phyloP scores from a whole-genome alignment of 1,139 yeast genomes.

The Blastobotrys petasosporus region DNA sequence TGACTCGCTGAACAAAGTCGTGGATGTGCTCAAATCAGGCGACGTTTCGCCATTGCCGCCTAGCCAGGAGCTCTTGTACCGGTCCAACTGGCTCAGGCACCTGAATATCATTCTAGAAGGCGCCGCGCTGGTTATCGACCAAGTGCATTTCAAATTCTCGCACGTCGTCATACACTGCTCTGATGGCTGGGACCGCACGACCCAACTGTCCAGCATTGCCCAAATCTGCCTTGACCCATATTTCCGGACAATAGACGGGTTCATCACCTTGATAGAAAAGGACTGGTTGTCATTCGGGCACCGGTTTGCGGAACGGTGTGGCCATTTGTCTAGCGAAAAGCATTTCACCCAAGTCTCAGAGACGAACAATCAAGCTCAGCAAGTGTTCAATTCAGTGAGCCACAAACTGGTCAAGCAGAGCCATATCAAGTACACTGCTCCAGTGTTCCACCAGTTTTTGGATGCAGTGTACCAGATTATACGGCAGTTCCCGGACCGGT shows the following conservation, averaged over 20 bases:
- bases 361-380: slow-evolving; percentile 33
- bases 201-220: slow-evolving; percentile 78
- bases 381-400: slow-evolving; percentile 34
- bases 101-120: slow-evolving; percentile 64
- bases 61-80: slow-evolving; percentile 44
- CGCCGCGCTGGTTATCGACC: slow-evolving; percentile 70
- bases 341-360: slow-evolving; percentile 26
- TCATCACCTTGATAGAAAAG: slow-evolving; percentile 77
- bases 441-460: slow-evolving; percentile 87
- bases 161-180: slow-evolving; percentile 89
- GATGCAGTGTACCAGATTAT: slow-evolving; percentile 81
- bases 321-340: slow-evolving; percentile 46
- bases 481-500: slow-evolving; percentile 61
- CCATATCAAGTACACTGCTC: slow-evolving; percentile 60
- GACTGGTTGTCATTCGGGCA: slow-evolving; percentile 97
- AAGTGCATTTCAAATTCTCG: slow-evolving; percentile 73
- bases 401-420: slow-evolving; percentile 30
- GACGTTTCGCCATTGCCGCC: slow-evolving; percentile 51
- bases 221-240: slow-evolving; percentile 89
- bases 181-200: slow-evolving; percentile 97
- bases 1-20: slow-evolving; percentile 64
- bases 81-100: slow-evolving; percentile 77
- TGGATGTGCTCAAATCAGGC: slow-evolving; percentile 58
- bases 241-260: slow-evolving; percentile 81
- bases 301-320: slow-evolving; percentile 76